These are phyloP conservation scores for Chlorella vulgaris DNA, from an alignment of 139 green algal species.

Conservation along the genomic window DNA sequence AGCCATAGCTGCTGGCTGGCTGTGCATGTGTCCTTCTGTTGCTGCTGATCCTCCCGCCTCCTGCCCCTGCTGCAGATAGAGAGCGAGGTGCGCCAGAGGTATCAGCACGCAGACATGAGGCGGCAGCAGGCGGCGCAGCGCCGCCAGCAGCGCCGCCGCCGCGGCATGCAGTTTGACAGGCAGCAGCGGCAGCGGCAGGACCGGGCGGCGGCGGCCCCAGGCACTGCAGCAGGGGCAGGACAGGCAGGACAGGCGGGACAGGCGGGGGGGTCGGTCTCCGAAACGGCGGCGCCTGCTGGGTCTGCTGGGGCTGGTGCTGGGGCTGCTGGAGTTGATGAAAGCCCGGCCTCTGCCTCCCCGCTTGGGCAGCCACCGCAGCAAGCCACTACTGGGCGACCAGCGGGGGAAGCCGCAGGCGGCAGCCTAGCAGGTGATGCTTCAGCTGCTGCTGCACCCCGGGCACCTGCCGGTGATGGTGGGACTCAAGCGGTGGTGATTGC, in stretches of 20 bases:
- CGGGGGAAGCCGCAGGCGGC: too few species aligned
- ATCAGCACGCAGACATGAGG: slow-evolving; percentile 29
- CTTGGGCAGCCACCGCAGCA: too few species aligned
- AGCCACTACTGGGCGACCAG: too few species aligned
- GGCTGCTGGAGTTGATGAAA: not conserved
- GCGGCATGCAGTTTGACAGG: slow-evolving; percentile 26
- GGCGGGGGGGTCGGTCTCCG: not conserved
- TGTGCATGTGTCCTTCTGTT: not conserved
- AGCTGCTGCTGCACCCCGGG: too few species aligned
- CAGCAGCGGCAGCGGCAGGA: not conserved
- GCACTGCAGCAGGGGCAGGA: not conserved
- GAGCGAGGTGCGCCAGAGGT: not conserved
- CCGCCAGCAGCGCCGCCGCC: slow-evolving; percentile 22
- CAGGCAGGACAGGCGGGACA: not conserved
- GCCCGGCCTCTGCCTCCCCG: too few species aligned
- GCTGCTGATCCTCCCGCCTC: not conserved
- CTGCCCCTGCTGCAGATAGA: not conserved
- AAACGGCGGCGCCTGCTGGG: not conserved
- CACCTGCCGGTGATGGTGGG: too few species aligned
- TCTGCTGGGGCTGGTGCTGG: not conserved
- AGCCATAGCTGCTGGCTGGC: too few species aligned
- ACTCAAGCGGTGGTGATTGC: too few species aligned
- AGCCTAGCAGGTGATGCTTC: too few species aligned
- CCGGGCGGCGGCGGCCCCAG: not conserved
- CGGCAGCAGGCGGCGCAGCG: slow-evolving; percentile 36